Conservation (phyloP, 306 rosid species). For the Sesbania bispinosa region DNA sequence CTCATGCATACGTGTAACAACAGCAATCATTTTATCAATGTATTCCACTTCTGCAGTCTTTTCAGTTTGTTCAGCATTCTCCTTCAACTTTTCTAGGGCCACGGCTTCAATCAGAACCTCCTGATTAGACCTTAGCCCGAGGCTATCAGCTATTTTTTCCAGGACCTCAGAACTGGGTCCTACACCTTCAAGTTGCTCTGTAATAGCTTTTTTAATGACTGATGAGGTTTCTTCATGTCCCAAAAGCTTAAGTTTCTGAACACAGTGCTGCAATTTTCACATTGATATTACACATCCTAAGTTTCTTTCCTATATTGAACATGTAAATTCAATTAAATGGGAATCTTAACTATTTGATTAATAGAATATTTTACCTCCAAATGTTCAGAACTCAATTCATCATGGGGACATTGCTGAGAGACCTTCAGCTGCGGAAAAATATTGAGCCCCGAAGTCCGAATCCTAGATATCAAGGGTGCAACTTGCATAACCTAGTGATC, state of each 20-base stretch:
- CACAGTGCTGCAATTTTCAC: constrained; percentile 55
- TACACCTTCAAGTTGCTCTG: constrained; percentile 54
- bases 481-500: constrained; percentile 66
- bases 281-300: constrained; percentile 25
- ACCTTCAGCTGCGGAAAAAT: constrained; percentile 59
- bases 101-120: constrained; percentile 89
- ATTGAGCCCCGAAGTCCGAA: constrained; percentile 43
- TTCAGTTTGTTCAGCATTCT: constrained; percentile 76
- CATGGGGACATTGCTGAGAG: constrained; percentile 47
- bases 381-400: constrained; percentile 53
- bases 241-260: constrained; percentile 69
- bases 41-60: constrained; percentile 69
- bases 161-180: constrained; percentile 60
- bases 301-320: constrained; percentile 13
- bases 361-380: constrained; percentile 55
- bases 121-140: constrained; percentile 61
- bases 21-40: constrained; percentile 67
- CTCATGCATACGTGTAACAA: constrained; percentile 60
- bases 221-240: constrained; percentile 52
- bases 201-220: constrained; percentile 57
- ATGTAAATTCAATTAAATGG: not conserved
- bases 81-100: constrained; percentile 85
- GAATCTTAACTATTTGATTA: not conserved
- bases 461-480: constrained; percentile 60
- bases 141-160: constrained; percentile 63